These are phyloP conservation scores for Gardenia jasminoides DNA, from an alignment of 257 asterid genomes.

Conservation along the genomic window DNA sequence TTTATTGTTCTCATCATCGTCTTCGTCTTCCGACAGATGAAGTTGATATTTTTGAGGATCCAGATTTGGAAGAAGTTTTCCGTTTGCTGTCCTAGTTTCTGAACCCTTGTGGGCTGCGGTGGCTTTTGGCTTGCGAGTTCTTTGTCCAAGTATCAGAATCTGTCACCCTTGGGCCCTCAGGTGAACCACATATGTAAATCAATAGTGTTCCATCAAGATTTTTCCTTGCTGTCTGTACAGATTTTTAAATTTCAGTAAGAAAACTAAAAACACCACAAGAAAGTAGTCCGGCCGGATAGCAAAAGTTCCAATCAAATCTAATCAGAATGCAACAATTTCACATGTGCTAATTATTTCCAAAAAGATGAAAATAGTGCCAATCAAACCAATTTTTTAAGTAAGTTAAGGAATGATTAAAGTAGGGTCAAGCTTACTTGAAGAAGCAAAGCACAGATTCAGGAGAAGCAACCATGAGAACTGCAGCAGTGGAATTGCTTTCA, in stretches of 20 bases:
- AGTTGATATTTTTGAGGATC: conserved; percentile 23
- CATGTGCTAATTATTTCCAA: not conserved
- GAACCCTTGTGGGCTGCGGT: conserved; percentile 6
- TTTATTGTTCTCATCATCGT: not conserved
- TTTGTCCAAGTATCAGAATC: conserved; percentile 15
- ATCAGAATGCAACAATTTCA: not conserved
- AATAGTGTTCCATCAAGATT: not conserved
- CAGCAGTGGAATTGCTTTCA: not conserved
- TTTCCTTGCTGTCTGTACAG: not conserved
- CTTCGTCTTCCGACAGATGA: conserved; percentile 11
- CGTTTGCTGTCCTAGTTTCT: not conserved
- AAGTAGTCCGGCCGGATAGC: not conserved
- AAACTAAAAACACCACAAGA: not conserved
- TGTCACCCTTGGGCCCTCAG: conserved; percentile 20
- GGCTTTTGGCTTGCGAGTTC: conserved; percentile 15
- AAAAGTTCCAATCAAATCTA: not conserved
- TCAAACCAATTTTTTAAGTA: not conserved
- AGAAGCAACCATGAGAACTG: not conserved
- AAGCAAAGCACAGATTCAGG: conserved; percentile 7
- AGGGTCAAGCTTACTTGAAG: conserved; percentile 5
- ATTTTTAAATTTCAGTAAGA: not conserved
- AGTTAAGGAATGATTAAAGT: not conserved
- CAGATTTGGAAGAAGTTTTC: conserved; percentile 19
- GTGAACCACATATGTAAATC: not conserved
- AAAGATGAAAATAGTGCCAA: not conserved